Evolutionary conservation across 2,329 filamentous ascomycete genomes (phyloP).

Genomic region (Fusarium tupiense): DNA sequence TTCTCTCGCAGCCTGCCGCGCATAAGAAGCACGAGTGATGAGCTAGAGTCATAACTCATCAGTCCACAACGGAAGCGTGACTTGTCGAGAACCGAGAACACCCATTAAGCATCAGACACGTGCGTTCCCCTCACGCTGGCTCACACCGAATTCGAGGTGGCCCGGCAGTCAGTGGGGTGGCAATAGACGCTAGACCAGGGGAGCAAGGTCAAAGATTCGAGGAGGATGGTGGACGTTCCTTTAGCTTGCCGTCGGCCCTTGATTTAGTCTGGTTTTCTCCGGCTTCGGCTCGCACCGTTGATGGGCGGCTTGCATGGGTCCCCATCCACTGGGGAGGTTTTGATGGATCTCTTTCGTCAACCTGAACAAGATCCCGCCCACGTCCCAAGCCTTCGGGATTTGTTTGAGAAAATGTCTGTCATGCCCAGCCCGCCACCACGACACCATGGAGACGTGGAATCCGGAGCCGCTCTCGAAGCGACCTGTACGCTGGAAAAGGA

Average conservation of each 20-base stretch:
- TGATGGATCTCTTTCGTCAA: conserved; percentile 37
- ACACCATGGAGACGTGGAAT: conserved; percentile 19
- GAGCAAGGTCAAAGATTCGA: conserved; percentile 29
- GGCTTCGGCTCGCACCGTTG: conserved; percentile 52
- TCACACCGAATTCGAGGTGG: conserved; percentile 26
- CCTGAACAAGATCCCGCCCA: conserved; percentile 42
- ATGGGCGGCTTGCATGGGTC: conserved; percentile 45
- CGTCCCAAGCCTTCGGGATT: conserved; percentile 45
- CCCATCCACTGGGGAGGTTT: conserved; percentile 37
- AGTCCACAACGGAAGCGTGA: conserved; percentile 32
- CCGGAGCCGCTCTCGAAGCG: conserved; percentile 2
- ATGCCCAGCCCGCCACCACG: conserved; percentile 33
- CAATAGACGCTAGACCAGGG: conserved; percentile 37
- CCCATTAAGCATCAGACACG: conserved; percentile 50
- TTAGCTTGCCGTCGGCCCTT: conserved; percentile 44
- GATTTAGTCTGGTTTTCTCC: conserved; percentile 48
- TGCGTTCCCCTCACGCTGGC: conserved; percentile 40
- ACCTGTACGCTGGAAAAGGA: conserved; percentile 9
- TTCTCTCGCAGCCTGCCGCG: conserved; percentile 9
- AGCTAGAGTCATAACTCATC: conserved; percentile 28
- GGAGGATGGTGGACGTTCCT: conserved; percentile 28
- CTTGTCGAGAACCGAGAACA: conserved; percentile 31
- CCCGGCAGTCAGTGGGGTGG: conserved; percentile 33
- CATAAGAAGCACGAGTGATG: conserved; percentile 12
- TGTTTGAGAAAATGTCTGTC: conserved; percentile 22